Conservation (phyloP, 2,329 filamentous ascomycete species). For the Calonectria henricotiae region DNA sequence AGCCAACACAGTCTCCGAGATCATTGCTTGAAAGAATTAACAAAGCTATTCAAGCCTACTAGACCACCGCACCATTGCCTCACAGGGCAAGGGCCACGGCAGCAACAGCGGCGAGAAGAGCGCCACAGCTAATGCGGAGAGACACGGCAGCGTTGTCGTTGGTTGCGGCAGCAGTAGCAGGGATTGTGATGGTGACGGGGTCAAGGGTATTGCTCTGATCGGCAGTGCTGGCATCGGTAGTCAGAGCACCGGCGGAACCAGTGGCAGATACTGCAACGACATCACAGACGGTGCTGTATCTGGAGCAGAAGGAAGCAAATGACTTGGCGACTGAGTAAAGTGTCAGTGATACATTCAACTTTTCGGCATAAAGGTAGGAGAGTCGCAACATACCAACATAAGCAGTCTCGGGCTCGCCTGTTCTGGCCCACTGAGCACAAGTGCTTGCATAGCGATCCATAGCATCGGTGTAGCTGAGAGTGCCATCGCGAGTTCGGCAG, state of each 20-base stretch:
- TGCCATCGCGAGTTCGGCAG: slow-evolving; percentile 45
- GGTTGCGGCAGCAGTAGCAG: slow-evolving; percentile 31
- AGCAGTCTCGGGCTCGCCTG: slow-evolving; percentile 50
- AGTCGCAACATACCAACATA: slow-evolving; percentile 48
- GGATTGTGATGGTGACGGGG: slow-evolving; percentile 48
- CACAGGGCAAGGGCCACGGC: slow-evolving; percentile 50
- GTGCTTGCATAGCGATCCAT: slow-evolving; percentile 54
- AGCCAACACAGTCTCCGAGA: slow-evolving; percentile 36
- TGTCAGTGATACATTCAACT: slow-evolving; percentile 36
- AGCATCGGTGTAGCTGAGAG: slow-evolving; percentile 53
- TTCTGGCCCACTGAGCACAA: slow-evolving; percentile 54
- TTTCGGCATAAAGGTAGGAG: slow-evolving; percentile 1
- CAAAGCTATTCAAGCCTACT: slow-evolving; percentile 4
- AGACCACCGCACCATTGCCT: neutral
- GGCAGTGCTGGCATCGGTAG: neutral
- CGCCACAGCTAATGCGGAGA: slow-evolving; percentile 45
- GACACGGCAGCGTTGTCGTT: slow-evolving; percentile 42
- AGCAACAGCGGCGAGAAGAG: slow-evolving; percentile 46
- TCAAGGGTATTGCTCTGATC: slow-evolving; percentile 4
- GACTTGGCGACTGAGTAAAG: slow-evolving; percentile 50
- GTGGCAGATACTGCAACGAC: slow-evolving; percentile 31
- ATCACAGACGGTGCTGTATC: slow-evolving; percentile 53
- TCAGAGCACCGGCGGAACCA: slow-evolving; percentile 2
- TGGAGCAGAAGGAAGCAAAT: slow-evolving; percentile 54
- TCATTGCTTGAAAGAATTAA: slow-evolving; percentile 30